A percentile compares a stretch with the other conserved stretches of the same genome.
These are phyloP conservation scores for Xylaria sp. DNA, from an alignment of 2,329 filamentous ascomycete species.

Conservation along the genomic window DNA sequence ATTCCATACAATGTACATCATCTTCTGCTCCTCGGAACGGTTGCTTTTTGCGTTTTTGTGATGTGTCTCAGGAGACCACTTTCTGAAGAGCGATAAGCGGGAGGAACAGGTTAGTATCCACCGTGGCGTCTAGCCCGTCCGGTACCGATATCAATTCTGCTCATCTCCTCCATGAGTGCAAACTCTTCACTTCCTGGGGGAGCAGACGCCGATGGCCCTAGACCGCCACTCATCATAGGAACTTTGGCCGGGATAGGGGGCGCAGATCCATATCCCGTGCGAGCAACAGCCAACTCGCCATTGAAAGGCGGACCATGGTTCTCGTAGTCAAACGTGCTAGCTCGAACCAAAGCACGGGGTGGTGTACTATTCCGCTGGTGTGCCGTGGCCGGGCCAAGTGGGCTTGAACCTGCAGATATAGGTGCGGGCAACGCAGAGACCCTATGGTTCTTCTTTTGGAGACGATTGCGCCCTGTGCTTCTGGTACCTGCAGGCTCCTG, in stretches of 20 bases:
- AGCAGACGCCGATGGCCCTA: constrained; percentile 41
- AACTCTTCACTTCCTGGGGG: constrained; percentile 59
- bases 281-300: constrained; percentile 44
- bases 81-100: not conserved
- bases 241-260: constrained; percentile 79
- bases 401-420: constrained; percentile 56
- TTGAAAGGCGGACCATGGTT: constrained; percentile 59
- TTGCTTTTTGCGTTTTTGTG: constrained; percentile 23
- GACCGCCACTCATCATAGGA: constrained; percentile 61
- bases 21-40: constrained; percentile 17
- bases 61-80: constrained; percentile 6
- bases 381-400: constrained; percentile 64
- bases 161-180: constrained; percentile 78
- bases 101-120: constrained; percentile 42
- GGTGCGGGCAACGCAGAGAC: constrained; percentile 56
- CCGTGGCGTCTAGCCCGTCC: constrained; percentile 65
- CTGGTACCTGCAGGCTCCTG: constrained; percentile 52
- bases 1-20: constrained; percentile 35
- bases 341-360: constrained; percentile 57
- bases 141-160: constrained; percentile 72
- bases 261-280: constrained; percentile 51
- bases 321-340: constrained; percentile 66
- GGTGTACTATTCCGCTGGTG: constrained; percentile 63
- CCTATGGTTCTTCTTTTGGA: constrained; percentile 72
- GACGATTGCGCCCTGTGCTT: constrained; percentile 63